Conservation (phyloP, 108 stramenopile genomes). For the Nannochloropsis granulata region DNA sequence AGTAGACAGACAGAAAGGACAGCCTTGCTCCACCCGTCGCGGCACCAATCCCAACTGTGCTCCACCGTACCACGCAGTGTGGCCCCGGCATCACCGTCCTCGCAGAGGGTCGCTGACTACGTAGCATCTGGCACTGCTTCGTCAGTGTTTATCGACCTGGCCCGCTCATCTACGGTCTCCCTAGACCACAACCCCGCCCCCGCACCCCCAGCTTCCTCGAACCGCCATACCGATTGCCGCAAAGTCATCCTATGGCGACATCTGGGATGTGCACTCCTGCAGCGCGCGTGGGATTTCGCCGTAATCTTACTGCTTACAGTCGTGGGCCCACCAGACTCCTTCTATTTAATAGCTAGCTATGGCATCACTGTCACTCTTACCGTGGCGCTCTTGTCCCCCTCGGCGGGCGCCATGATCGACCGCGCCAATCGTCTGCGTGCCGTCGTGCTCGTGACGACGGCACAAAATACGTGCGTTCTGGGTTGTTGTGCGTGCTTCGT, state of each 20-base stretch:
- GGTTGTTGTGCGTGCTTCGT: background rate
- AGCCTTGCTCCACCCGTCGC: too few species aligned
- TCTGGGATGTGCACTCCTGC: background rate
- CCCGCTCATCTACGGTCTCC: too few species aligned
- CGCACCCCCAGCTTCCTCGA: too few species aligned
- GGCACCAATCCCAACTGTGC: too few species aligned
- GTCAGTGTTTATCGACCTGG: too few species aligned
- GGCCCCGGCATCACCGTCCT: too few species aligned
- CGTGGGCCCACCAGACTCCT: background rate
- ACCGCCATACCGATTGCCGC: background rate
- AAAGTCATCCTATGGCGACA: background rate
- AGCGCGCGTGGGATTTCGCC: background rate
- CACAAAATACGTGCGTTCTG: background rate
- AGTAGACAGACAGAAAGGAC: too few species aligned
- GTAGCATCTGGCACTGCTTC: too few species aligned
- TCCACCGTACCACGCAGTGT: too few species aligned
- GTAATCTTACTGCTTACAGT: background rate
- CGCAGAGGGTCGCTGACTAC: too few species aligned
- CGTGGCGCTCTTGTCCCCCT: background rate
- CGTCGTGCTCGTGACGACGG: background rate
- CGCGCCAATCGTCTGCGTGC: background rate
- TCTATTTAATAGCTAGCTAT: background rate
- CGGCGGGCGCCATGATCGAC: background rate
- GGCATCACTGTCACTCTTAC: background rate
- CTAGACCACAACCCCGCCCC: too few species aligned